These are phyloP conservation scores for Collybiopsis confluens DNA, from an alignment of 768 basidiomycete species.

Conservation along the genomic window DNA sequence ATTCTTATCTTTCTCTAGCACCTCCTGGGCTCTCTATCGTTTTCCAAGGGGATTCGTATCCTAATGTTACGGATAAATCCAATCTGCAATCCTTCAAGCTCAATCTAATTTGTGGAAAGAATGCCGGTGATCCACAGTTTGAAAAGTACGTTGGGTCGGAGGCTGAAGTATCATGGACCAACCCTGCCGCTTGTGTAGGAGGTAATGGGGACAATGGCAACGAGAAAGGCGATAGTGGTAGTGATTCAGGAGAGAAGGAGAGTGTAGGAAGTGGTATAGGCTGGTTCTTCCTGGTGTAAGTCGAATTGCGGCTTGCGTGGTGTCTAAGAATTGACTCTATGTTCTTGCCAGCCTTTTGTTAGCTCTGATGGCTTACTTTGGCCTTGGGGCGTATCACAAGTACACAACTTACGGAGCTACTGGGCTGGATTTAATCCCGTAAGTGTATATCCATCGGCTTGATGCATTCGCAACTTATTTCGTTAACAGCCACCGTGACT, in stretches of 20 bases:
- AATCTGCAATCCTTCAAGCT: constrained; percentile 59
- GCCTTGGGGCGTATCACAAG: constrained; percentile 81
- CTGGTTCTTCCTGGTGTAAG: constrained; percentile 85
- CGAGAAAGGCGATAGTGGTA: constrained; percentile 16
- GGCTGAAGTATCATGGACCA: constrained; percentile 58
- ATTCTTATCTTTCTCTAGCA: constrained; percentile 30
- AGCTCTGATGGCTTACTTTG: constrained; percentile 67
- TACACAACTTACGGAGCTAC: constrained; percentile 84
- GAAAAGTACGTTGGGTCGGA: constrained; percentile 55
- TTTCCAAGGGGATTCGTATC: constrained; percentile 61
- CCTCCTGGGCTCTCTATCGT: constrained; percentile 50
- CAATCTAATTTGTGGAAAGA: constrained; percentile 52
- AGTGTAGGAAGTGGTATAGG: constrained; percentile 72
- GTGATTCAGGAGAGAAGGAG: constrained; percentile 25
- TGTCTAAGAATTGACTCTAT: not conserved
- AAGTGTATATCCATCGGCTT: constrained; percentile 30
- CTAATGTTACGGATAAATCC: constrained; percentile 38
- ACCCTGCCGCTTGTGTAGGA: constrained; percentile 51
- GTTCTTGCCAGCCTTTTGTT: constrained; percentile 47
- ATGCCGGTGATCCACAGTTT: constrained; percentile 45
- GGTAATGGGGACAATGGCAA: constrained; percentile 21
- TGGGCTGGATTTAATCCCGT: constrained; percentile 83
- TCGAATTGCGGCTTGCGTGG: not conserved
- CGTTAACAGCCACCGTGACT: constrained; percentile 70
- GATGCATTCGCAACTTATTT: constrained; percentile 8